Evolutionary conservation across 805 yeast genomes (phyloP), one percentile per base, ranked within the genome.

Genomic region (Cyberlindnera euphorbiiphila): DNA sequence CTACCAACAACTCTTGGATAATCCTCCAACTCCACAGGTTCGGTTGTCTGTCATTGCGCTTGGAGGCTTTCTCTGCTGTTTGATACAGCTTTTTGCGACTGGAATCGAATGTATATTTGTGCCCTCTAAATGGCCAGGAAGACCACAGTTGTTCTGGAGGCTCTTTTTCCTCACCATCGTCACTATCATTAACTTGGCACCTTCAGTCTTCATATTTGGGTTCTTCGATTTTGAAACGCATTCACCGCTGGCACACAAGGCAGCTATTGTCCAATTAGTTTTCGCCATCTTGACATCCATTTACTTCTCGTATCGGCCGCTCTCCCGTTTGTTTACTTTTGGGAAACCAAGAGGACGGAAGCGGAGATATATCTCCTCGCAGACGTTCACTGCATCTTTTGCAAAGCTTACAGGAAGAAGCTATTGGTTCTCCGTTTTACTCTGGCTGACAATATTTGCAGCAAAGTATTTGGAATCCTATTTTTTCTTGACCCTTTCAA

Each of bases 381-480:
- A 67, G 38, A 62, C 65, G 17, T 85, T 85, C 53, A 78, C 87
- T 0, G 74, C 79, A 2, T 71, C 78, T 10, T 74, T 81, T 46
- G 74, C 78, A 32, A 50, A 56, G 18, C 62, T 84, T 6, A 59
- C 56, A 12, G 81, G 81, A 0, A 64, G 76, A 29, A 78, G 76
- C 42, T 61, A 64, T 37, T 61, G 77, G 50, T 74, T 85, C 9
- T 85, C 94, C 0, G 68, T 72, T 48, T 75, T 81, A 0, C 61
- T 85, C 43, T 84, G 94, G 88, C 26, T 72, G 9, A 68, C 75
- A 1, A 79, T 85, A 0, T 83, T 84, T 47, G 43, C 68, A 5
- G 77, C 85, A 1, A 85, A 85, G 53, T 80, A 78, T 47, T 51
- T 76, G 22, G 95, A 85, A 55, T 85, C 94, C 0, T 85, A 85